A percentile compares a stretch with the other conserved stretches of the same genome.
Evolutionary conservation across 371 early-diverging fungal species (phyloP).

Genomic region (Apophysomyces ossiformis): DNA sequence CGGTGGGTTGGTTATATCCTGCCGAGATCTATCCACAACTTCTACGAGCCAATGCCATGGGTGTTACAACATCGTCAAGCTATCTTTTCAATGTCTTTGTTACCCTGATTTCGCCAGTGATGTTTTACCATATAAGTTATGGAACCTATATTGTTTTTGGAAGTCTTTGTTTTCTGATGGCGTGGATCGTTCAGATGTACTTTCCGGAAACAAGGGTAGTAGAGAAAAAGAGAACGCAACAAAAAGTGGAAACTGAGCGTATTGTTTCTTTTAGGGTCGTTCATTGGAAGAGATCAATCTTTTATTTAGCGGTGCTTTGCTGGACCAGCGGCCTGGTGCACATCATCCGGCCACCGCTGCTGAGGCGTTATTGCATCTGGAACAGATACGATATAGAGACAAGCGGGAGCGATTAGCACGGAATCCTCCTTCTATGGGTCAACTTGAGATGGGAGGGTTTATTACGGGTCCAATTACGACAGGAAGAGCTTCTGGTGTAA

Average conservation of each 20-base stretch:
- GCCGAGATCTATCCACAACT: slow-evolving; percentile 81
- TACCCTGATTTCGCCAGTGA: slow-evolving; percentile 60
- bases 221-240: no score
- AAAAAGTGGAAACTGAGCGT: no score
- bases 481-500: not conserved
- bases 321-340: slow-evolving; percentile 48
- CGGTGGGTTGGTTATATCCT: slow-evolving; percentile 89
- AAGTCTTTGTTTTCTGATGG: slow-evolving; percentile 57
- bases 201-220: slow-evolving; percentile 80
- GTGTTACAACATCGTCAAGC: slow-evolving; percentile 82
- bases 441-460: not conserved
- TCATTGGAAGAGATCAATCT: slow-evolving; percentile 54
- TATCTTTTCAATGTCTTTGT: slow-evolving; percentile 76
- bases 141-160: slow-evolving; percentile 69
- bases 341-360: slow-evolving; percentile 57
- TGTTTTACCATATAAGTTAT: slow-evolving; percentile 61
- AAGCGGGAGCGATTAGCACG: slow-evolving; percentile 20
- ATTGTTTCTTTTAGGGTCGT: slow-evolving; percentile 25
- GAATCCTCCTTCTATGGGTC: slow-evolving; percentile 6
- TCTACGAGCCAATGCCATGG: slow-evolving; percentile 79
- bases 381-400: slow-evolving; percentile 22
- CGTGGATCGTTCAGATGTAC: slow-evolving; percentile 63
- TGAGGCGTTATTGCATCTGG: slow-evolving; percentile 30
- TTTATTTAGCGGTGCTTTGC: slow-evolving; percentile 51
- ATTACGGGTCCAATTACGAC: not conserved